A percentile compares a stretch with the other conserved stretches of the same genome.
Evolutionary conservation across 306 rosid species (phyloP).

Genomic region (Carpinus viminea): DNA sequence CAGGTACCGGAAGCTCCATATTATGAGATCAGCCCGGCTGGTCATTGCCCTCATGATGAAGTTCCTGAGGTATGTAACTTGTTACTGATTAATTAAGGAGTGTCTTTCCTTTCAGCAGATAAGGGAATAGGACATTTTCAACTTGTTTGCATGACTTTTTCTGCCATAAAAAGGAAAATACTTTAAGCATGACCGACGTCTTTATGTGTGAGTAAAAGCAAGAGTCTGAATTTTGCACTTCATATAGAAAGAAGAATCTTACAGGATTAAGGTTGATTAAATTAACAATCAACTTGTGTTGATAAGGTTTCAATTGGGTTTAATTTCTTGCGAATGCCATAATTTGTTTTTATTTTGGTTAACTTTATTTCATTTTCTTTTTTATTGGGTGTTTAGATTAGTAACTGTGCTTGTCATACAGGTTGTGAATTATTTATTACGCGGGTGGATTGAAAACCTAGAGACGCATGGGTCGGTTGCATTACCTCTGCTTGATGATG

Average conservation of each 20-base stretch:
- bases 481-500: conserved; percentile 69
- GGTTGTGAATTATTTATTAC: conserved; percentile 80
- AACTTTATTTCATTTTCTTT: not conserved
- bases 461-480: conserved; percentile 57
- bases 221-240: not conserved
- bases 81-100: not conserved
- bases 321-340: not conserved
- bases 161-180: too few species aligned
- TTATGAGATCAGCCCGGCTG: conserved; percentile 92
- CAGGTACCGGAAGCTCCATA: conserved; percentile 84
- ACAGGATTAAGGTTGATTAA: not conserved
- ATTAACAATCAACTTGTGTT: not conserved
- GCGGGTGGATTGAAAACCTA: conserved; percentile 82
- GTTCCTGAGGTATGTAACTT: conserved; percentile 80
- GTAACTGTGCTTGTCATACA: conserved; percentile 21
- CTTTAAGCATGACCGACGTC: not conserved
- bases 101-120: not conserved
- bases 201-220: not conserved
- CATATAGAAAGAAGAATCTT: not conserved
- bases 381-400: not conserved
- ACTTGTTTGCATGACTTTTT: too few species aligned
- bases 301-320: not conserved
- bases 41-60: conserved; percentile 99
- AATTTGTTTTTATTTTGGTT: not conserved
- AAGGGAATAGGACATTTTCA: too few species aligned